Evolutionary conservation across 1,284 basidiomycete species (phyloP).

Genomic region (Pseudomicrostroma phylloplanum): DNA sequence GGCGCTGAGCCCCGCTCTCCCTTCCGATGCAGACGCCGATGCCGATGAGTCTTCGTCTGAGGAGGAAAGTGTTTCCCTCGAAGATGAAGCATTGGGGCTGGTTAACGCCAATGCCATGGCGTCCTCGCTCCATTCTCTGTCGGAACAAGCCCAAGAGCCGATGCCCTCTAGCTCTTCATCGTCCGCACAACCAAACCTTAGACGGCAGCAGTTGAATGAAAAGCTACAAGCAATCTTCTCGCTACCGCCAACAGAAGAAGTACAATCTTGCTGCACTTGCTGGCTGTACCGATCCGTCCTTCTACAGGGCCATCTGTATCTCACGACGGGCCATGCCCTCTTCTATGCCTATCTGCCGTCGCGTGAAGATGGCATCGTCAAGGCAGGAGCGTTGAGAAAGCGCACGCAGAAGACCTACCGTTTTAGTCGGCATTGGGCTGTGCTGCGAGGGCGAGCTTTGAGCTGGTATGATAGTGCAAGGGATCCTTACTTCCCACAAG

Average conservation of each 20-base stretch:
- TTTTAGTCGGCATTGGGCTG: conserved; percentile 39
- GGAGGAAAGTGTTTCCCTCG: neutral
- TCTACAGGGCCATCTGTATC: conserved; percentile 91
- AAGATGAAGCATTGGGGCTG: neutral
- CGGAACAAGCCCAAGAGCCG: neutral
- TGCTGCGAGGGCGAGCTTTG: conserved; percentile 28
- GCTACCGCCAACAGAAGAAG: conserved; percentile 22
- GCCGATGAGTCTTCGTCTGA: neutral
- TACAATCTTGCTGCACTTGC: conserved; percentile 26
- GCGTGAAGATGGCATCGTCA: conserved; percentile 25
- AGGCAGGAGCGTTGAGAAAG: conserved; percentile 27
- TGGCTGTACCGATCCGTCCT: conserved; percentile 54
- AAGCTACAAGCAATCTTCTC: conserved; percentile 28
- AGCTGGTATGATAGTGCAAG: conserved; percentile 52
- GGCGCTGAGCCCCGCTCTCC: too few species aligned
- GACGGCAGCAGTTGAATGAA: conserved; percentile 15
- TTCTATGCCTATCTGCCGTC: conserved; percentile 83
- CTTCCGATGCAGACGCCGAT: conserved; percentile 9
- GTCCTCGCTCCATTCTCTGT: neutral
- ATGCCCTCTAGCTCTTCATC: conserved; percentile 15
- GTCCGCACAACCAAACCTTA: conserved; percentile 8
- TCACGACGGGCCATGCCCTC: conserved; percentile 83
- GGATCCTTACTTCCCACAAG: conserved; percentile 95
- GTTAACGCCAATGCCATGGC: neutral
- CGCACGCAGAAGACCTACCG: conserved; percentile 32